Percentiles rank a stretch among this genome's conserved stretches.
phyloP scores from a whole-genome alignment of 441 rosid genomes.

The Lepidium campestre region DNA sequence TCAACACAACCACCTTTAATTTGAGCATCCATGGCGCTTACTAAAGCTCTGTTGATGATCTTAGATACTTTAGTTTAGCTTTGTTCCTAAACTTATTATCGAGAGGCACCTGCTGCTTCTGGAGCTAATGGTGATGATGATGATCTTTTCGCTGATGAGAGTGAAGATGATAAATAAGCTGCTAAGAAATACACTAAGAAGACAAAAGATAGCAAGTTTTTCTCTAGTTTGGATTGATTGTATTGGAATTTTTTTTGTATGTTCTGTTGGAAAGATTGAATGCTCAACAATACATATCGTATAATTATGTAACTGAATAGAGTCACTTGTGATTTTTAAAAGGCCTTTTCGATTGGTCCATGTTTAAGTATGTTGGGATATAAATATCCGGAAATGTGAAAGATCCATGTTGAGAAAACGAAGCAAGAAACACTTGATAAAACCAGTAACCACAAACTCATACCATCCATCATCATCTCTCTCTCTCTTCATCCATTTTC shows the following conservation, averaged over 20 bases:
- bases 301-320: background rate
- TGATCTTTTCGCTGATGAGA: conserved; percentile 72
- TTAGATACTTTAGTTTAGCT: background rate
- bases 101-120: conserved; percentile 43
- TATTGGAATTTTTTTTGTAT: too few relatives aligned
- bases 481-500: background rate
- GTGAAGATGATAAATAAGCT: conserved; percentile 69
- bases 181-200: conserved; percentile 51
- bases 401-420: conserved; percentile 22
- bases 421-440: conserved; percentile 26
- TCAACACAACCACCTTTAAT: background rate
- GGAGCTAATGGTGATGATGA: conserved; percentile 44
- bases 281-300: background rate
- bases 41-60: background rate
- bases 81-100: background rate
- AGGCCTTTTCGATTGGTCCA: background rate
- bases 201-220: conserved; percentile 44
- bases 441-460: conserved; percentile 27
- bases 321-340: background rate
- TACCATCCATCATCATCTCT: conserved; percentile 15
- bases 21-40: conserved; percentile 41
- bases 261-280: background rate
- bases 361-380: background rate
- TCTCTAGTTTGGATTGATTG: background rate
- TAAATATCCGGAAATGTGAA: conserved; percentile 16